A percentile compares a stretch with the other conserved stretches of the same genome.
Conservation (phyloP, 805 yeast species). For the Yarrowia sp. region DNA sequence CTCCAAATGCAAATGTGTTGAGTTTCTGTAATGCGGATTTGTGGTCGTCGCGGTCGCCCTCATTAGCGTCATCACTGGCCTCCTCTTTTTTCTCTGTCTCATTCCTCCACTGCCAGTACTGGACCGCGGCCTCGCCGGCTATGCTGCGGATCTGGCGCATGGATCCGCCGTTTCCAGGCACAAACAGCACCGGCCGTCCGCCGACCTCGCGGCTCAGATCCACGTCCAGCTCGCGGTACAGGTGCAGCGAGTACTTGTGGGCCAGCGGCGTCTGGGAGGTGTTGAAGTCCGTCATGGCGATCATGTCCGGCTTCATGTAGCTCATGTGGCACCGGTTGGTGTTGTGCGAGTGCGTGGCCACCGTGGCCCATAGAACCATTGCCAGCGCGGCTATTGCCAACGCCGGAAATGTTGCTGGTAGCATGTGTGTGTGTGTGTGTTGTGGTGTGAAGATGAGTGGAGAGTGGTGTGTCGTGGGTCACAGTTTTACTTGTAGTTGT, state of each 20-base stretch:
- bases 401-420: not conserved
- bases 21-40: slow-evolving; percentile 5
- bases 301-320: slow-evolving; percentile 34
- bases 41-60: no score
- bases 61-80: no score
- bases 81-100: not conserved
- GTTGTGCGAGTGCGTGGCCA: slow-evolving; percentile 12
- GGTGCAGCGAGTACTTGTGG: slow-evolving; percentile 77
- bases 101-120: slow-evolving; percentile 5
- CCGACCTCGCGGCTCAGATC: slow-evolving; percentile 54
- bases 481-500: not conserved
- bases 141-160: slow-evolving; percentile 83
- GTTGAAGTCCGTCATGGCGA: slow-evolving; percentile 63
- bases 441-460: not conserved
- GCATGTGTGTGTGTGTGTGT: not conserved
- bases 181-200: slow-evolving; percentile 85
- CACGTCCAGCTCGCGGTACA: slow-evolving; percentile 80
- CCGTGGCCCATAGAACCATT: slow-evolving; percentile 25
- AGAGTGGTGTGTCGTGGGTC: not conserved
- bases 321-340: slow-evolving; percentile 32
- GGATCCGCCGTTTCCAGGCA: slow-evolving; percentile 95
- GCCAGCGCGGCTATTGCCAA: slow-evolving; percentile 11
- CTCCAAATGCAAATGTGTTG: slow-evolving; percentile 16
- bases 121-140: slow-evolving; percentile 53
- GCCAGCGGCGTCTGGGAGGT: slow-evolving; percentile 72